These are phyloP conservation scores for Durotheca rogersii DNA, from an alignment of 495 filamentous ascomycete species.

Conservation along the genomic window DNA sequence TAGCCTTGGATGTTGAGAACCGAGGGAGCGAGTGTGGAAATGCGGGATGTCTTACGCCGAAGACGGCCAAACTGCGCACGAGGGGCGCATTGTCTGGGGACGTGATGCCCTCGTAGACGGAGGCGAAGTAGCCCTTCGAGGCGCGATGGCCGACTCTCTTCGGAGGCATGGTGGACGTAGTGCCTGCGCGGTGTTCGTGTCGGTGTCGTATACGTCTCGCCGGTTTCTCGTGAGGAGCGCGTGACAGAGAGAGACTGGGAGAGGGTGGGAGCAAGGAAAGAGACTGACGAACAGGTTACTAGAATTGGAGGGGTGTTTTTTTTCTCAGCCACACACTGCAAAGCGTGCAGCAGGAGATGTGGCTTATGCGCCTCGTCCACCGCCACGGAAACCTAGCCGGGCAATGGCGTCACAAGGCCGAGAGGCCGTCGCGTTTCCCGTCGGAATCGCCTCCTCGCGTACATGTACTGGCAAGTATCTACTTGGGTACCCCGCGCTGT, in stretches of 20 bases:
- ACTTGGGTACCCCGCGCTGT: no score
- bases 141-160: slow-evolving; percentile 36
- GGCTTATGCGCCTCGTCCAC: slow-evolving; percentile 1
- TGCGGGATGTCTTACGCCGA: slow-evolving; percentile 76
- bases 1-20: no score
- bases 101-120: slow-evolving; percentile 63
- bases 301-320: not conserved
- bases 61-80: slow-evolving; percentile 69
- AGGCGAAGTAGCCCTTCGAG: slow-evolving; percentile 43
- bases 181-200: not conserved
- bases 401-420: slow-evolving; percentile 16
- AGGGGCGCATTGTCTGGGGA: slow-evolving; percentile 73
- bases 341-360: no score
- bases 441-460: no score
- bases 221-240: no score
- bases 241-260: no score
- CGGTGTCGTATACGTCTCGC: not conserved
- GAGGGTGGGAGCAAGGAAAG: not conserved
- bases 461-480: no score
- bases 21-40: no score
- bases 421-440: slow-evolving; percentile 5
- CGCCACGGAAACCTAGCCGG: no score
- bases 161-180: slow-evolving; percentile 42
- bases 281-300: slow-evolving; percentile 15
- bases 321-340: no score